phyloP scores from a whole-genome alignment of 805 yeast species.

The Metschnikowia kunwiensis region DNA sequence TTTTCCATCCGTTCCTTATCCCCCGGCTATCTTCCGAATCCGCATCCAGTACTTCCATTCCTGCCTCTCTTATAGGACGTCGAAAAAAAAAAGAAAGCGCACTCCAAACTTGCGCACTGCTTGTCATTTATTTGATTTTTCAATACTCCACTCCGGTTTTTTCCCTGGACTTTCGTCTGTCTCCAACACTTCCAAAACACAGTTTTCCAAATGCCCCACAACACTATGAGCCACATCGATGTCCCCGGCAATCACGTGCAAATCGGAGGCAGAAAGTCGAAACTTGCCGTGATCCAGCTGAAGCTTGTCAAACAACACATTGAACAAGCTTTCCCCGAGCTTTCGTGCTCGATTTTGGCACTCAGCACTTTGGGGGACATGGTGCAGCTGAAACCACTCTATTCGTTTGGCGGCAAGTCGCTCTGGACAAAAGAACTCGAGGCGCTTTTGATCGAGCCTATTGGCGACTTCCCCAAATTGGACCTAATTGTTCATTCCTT shows the following conservation, averaged over 20 bases:
- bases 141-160: background rate
- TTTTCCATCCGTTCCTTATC: too few relatives aligned
- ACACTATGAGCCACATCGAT: conserved; percentile 22
- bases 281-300: conserved; percentile 83
- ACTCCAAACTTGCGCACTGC: conserved; percentile 8
- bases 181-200: conserved; percentile 1
- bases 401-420: conserved; percentile 94
- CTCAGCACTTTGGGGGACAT: conserved; percentile 88
- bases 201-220: conserved; percentile 17
- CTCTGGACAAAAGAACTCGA: conserved; percentile 96
- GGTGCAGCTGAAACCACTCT: conserved; percentile 77
- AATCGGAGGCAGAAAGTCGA: conserved; percentile 89
- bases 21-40: too few relatives aligned
- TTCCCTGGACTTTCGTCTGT: conserved; percentile 4
- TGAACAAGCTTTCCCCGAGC: conserved; percentile 56
- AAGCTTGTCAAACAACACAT: conserved; percentile 66
- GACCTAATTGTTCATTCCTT: conserved; percentile 92
- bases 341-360: conserved; percentile 73
- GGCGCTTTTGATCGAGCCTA: conserved; percentile 59
- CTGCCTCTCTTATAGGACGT: conserved; percentile 16
- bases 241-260: conserved; percentile 33
- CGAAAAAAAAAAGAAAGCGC: conserved; percentile 6
- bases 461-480: conserved; percentile 62
- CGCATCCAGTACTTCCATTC: conserved; percentile 7
- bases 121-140: background rate